Conservation (phyloP, 2,329 filamentous ascomycete species). For the Eurotiales sp. region DNA sequence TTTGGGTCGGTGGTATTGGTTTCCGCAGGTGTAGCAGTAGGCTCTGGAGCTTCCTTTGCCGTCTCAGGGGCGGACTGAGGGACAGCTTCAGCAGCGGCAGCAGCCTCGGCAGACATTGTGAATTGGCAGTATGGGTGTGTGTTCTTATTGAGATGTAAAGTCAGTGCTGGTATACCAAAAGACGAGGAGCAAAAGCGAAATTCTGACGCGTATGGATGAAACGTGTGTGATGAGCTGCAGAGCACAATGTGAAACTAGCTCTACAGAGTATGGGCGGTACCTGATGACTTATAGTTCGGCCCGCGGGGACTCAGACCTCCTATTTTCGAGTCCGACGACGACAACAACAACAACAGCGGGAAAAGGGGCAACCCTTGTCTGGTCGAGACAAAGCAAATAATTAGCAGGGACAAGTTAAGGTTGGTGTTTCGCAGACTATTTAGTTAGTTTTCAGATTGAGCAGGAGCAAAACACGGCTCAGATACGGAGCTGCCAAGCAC, state of each 20-base stretch:
- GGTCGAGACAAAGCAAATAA: background rate
- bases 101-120: constrained; percentile 11
- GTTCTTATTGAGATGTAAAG: background rate
- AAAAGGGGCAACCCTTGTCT: background rate
- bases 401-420: background rate
- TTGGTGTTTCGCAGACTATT: background rate
- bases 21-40: constrained; percentile 8
- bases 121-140: background rate
- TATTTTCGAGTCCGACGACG: background rate
- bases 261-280: background rate
- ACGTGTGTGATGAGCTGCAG: too few relatives aligned
- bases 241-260: constrained; percentile 2
- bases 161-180: background rate
- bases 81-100: constrained; percentile 2
- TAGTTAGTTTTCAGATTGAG: background rate
- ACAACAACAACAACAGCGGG: too few relatives aligned
- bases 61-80: constrained; percentile 8
- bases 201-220: too few relatives aligned
- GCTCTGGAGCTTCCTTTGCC: constrained; percentile 7
- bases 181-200: background rate
- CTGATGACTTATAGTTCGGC: background rate
- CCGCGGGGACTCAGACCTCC: background rate
- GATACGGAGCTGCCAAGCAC: too few relatives aligned
- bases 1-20: background rate
- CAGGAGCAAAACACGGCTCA: too few relatives aligned